Evolutionary conservation across 2,329 filamentous ascomycete species (phyloP).

Genomic region (Trichoderma atroviride): DNA sequence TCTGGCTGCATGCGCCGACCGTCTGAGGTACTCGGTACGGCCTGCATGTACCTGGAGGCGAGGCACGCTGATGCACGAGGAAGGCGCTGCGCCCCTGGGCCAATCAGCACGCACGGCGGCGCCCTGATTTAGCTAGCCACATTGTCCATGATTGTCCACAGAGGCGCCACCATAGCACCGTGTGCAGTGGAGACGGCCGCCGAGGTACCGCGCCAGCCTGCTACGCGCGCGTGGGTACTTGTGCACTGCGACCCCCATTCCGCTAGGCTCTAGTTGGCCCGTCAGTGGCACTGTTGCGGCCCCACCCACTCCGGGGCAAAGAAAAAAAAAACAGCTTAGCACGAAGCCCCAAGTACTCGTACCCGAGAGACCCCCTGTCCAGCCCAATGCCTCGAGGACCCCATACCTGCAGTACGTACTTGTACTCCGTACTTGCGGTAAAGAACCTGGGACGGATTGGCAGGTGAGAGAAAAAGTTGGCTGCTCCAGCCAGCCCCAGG

Average conservation of each 20-base stretch:
- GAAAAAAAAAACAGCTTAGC: background rate
- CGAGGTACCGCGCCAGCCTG: constrained; percentile 17
- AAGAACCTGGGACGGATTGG: constrained; percentile 18
- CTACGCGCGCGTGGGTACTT: constrained; percentile 10
- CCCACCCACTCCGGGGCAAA: constrained; percentile 22
- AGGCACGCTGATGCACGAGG: constrained; percentile 20
- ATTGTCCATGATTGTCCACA: constrained; percentile 19
- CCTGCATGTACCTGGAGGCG: constrained; percentile 16
- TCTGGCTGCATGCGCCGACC: background rate
- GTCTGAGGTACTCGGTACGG: background rate
- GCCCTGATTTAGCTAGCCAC: constrained; percentile 12
- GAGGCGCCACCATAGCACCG: constrained; percentile 8
- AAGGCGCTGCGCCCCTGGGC: constrained; percentile 14
- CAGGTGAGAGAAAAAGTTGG: constrained; percentile 20
- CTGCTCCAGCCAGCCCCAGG: constrained; percentile 27
- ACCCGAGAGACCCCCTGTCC: constrained; percentile 4
- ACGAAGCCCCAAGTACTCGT: background rate
- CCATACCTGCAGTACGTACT: constrained; percentile 10
- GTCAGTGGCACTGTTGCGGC: constrained; percentile 26
- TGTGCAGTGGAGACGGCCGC: background rate
- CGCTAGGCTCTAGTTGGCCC: constrained; percentile 27
- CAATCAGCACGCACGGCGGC: constrained; percentile 12
- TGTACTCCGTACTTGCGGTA: constrained; percentile 8
- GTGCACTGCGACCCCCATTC: constrained; percentile 22
- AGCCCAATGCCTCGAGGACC: background rate